Percentiles rank a stretch among this genome's conserved stretches.
Evolutionary conservation across 495 filamentous ascomycete genomes (phyloP).

Genomic region (Aspergillus heteromorphus): DNA sequence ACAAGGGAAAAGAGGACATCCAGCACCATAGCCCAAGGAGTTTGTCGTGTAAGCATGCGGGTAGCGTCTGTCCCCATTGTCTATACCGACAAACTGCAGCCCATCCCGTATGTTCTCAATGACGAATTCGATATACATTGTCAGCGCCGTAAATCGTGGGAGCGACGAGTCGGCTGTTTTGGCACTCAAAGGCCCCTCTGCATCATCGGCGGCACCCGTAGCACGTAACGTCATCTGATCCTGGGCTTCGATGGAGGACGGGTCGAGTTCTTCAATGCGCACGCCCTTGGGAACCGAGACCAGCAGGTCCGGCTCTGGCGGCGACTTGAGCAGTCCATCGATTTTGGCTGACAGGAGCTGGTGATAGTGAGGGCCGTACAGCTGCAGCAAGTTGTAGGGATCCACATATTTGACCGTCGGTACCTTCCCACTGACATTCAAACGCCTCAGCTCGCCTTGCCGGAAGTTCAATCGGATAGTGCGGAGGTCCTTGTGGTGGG

Average conservation of each 20-base stretch:
- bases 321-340: conserved; percentile 54
- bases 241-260: conserved; percentile 48
- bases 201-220: conserved; percentile 29
- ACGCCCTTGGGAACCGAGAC: conserved; percentile 61
- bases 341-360: conserved; percentile 64
- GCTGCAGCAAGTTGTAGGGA: conserved; percentile 60
- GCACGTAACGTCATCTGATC: conserved; percentile 40
- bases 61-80: conserved; percentile 70
- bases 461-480: conserved; percentile 78
- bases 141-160: conserved; percentile 53
- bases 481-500: conserved; percentile 58
- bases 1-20: conserved; percentile 85
- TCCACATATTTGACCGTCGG: conserved; percentile 60
- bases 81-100: conserved; percentile 82
- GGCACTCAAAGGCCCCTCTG: conserved; percentile 30
- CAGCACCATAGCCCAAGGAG: conserved; percentile 66
- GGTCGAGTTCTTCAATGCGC: conserved; percentile 59
- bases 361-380: conserved; percentile 75
- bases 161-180: conserved; percentile 33
- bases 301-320: conserved; percentile 53
- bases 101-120: conserved; percentile 74
- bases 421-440: conserved; percentile 66
- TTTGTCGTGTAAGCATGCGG: conserved; percentile 90
- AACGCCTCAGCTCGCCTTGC: conserved; percentile 66
- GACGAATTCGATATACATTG: conserved; percentile 65